Percentiles rank a stretch among this genome's conserved stretches.
phyloP scores from a whole-genome alignment of 495 filamentous ascomycete genomes.

The Neurospora sp. region DNA sequence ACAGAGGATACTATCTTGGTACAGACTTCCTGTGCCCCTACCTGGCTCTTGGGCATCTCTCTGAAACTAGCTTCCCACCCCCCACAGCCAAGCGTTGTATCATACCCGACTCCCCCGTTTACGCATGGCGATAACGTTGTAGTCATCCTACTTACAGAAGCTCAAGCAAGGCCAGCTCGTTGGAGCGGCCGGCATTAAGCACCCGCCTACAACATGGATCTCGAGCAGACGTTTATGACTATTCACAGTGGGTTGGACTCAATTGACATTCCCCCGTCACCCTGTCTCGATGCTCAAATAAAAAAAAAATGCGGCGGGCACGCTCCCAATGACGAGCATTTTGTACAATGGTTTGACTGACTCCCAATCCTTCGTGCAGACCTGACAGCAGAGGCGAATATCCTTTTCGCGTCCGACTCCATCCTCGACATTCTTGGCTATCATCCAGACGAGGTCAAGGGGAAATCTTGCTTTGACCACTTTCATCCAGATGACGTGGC shows the following conservation, averaged over 20 bases:
- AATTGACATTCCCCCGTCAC: constrained; percentile 3
- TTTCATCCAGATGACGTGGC: constrained; percentile 78
- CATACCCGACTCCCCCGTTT: not conserved
- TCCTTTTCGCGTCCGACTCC: constrained; percentile 77
- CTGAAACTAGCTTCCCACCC: constrained; percentile 9
- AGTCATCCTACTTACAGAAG: constrained; percentile 14
- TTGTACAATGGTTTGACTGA: not conserved
- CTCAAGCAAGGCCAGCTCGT: constrained; percentile 25
- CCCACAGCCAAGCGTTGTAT: constrained; percentile 1
- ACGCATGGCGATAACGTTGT: constrained; percentile 26
- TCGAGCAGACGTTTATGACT: constrained; percentile 79
- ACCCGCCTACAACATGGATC: constrained; percentile 46
- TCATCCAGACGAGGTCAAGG: constrained; percentile 61
- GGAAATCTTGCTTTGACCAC: constrained; percentile 74
- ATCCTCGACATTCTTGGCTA: constrained; percentile 77
- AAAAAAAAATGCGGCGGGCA: not conserved
- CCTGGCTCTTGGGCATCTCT: constrained; percentile 3
- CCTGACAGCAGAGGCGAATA: constrained; percentile 63
- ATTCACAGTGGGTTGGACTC: constrained; percentile 63
- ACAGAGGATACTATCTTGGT: constrained; percentile 1
- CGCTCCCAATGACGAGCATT: not conserved
- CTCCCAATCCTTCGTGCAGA: constrained; percentile 38
- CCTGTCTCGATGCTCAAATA: constrained; percentile 1
- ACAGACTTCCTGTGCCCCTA: constrained; percentile 4
- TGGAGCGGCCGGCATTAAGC: constrained; percentile 24